Evolutionary conservation across 257 asterid species (phyloP).

Genomic region (Phtheirospermum japonicum): DNA sequence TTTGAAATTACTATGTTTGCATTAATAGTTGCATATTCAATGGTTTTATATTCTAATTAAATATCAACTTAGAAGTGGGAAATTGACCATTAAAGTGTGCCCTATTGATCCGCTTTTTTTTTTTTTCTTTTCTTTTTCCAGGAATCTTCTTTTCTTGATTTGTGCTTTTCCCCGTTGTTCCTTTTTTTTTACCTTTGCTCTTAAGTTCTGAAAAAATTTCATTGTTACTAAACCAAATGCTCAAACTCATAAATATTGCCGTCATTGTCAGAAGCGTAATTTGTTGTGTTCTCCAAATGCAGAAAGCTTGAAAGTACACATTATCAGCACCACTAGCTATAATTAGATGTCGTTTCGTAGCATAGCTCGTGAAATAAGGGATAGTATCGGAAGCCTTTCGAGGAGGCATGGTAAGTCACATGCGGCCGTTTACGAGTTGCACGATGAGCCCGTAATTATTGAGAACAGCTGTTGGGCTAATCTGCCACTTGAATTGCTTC

Average conservation of each 20-base stretch:
- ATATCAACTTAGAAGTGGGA: constrained; percentile 34
- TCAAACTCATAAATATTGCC: not conserved
- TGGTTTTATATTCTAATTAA: constrained; percentile 3
- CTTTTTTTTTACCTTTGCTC: constrained; percentile 45
- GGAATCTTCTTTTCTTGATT: constrained; percentile 89
- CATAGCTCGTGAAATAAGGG: constrained; percentile 83
- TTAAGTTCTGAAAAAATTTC: constrained; percentile 48
- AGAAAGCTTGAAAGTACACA: constrained; percentile 18
- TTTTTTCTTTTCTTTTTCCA: constrained; percentile 41
- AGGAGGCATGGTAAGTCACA: constrained; percentile 69
- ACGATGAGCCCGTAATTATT: constrained; percentile 52
- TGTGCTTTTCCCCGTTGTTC: constrained; percentile 55
- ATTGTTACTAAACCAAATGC: constrained; percentile 26
- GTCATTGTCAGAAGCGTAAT: too few species aligned
- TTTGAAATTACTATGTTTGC: constrained; percentile 4
- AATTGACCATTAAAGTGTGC: constrained; percentile 33
- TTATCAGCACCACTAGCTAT: not conserved
- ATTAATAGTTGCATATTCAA: constrained; percentile 18
- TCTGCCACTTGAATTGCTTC: constrained; percentile 80
- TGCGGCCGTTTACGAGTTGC: constrained; percentile 75
- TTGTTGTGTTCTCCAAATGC: constrained; percentile 12
- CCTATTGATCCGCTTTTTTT: constrained; percentile 41
- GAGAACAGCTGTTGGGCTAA: constrained; percentile 87
- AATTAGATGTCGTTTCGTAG: constrained; percentile 72
- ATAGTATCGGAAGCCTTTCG: constrained; percentile 76